These are phyloP conservation scores for Vigna nakashimae DNA, from an alignment of 306 rosid species.

Conservation along the genomic window DNA sequence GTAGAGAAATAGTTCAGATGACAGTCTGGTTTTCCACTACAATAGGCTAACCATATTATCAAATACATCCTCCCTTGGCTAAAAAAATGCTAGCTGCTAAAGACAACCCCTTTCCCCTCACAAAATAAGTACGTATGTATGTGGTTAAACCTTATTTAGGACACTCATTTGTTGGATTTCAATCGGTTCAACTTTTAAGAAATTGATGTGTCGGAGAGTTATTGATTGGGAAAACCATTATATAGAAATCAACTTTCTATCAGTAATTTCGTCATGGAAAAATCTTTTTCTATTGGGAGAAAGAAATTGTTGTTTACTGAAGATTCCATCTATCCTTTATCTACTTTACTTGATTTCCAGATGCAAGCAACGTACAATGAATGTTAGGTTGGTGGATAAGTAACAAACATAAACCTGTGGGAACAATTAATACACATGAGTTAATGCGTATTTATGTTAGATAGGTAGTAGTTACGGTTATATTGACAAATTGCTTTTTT, in stretches of 20 bases:
- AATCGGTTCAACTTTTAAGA: neutral
- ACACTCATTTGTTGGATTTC: neutral
- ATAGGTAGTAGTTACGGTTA: neutral
- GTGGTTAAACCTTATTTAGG: conserved; percentile 13
- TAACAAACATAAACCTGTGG: neutral
- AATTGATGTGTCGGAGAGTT: neutral
- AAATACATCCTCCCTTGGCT: neutral
- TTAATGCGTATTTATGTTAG: too few relatives aligned
- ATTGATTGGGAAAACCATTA: neutral
- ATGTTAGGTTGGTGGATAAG: too few relatives aligned
- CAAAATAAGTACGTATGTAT: neutral
- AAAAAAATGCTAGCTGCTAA: neutral
- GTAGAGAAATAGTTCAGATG: neutral
- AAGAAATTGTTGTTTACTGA: neutral
- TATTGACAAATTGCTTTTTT: neutral
- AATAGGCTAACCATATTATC: neutral
- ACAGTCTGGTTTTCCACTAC: neutral
- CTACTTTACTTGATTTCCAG: neutral
- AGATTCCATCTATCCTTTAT: neutral
- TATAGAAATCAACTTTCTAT: neutral
- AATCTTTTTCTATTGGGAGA: neutral
- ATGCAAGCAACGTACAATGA: too few relatives aligned
- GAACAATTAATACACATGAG: neutral
- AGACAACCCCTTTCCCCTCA: neutral
- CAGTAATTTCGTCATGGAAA: too few relatives aligned